A percentile compares a stretch with the other conserved stretches of the same genome.
These are phyloP conservation scores for Hydrangea macrophylla DNA, from an alignment of 148 eudicot species.

Conservation along the genomic window DNA sequence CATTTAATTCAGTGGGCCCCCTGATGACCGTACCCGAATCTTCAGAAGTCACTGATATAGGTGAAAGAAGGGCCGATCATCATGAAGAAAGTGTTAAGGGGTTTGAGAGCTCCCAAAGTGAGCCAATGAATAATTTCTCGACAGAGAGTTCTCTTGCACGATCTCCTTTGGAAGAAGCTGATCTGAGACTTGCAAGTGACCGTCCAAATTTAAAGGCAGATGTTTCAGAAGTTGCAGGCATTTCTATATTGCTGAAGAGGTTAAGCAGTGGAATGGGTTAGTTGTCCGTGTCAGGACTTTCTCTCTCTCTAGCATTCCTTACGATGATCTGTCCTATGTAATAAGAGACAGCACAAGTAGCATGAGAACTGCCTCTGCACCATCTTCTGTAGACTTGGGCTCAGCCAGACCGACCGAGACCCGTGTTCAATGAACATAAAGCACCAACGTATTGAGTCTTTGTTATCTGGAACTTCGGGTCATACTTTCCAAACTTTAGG, in stretches of 20 bases:
- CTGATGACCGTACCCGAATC: constrained; percentile 20
- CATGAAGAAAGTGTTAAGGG: constrained; percentile 23
- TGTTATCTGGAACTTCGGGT: constrained; percentile 65
- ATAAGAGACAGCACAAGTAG: constrained; percentile 58
- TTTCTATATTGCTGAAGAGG: constrained; percentile 62
- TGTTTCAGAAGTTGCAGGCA: constrained; percentile 42
- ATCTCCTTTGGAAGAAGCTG: constrained; percentile 21
- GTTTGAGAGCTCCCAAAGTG: constrained; percentile 18
- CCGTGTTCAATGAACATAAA: constrained; percentile 42
- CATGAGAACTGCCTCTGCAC: constrained; percentile 66
- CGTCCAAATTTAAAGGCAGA: constrained; percentile 27
- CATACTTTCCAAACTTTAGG: constrained; percentile 45
- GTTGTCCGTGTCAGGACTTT: constrained; percentile 60
- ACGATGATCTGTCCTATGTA: constrained; percentile 69
- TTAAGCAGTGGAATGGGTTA: constrained; percentile 62
- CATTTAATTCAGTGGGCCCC: constrained; percentile 23
- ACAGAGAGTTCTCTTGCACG: constrained; percentile 28
- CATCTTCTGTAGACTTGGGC: constrained; percentile 69
- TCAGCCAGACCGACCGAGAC: constrained; percentile 47
- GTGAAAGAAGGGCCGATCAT: constrained; percentile 16
- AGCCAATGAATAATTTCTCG: constrained; percentile 21
- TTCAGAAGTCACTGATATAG: constrained; percentile 18
- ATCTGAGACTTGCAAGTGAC: constrained; percentile 15
- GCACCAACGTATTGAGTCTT: constrained; percentile 55
- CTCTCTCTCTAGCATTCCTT: constrained; percentile 56